These are phyloP conservation scores for Polychytrium aggregatum DNA, from an alignment of 192 early-diverging fungal species.

Conservation along the genomic window DNA sequence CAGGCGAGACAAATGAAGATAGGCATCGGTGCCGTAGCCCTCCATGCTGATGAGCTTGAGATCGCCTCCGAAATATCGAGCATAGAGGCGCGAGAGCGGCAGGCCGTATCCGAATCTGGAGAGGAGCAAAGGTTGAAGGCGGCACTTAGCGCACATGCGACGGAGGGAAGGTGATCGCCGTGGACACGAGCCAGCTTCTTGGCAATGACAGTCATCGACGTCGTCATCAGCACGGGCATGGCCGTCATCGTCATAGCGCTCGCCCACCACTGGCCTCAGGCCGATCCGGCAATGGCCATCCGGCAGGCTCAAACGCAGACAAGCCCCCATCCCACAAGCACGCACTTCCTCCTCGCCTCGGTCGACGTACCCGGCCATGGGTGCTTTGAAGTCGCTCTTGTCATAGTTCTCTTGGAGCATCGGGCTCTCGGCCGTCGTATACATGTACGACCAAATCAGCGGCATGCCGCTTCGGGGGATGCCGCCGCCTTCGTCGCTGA, in stretches of 20 bases:
- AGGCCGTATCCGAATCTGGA: constrained; percentile 91
- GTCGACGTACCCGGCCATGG: constrained; percentile 35
- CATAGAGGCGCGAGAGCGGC: constrained; percentile 81
- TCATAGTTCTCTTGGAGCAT: constrained; percentile 16
- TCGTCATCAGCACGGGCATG: too few relatives aligned
- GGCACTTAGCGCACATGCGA: too few relatives aligned
- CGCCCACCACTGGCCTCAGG: too few relatives aligned
- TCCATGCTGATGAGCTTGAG: constrained; percentile 90
- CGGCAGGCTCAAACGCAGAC: too few relatives aligned
- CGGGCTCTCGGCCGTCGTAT: constrained; percentile 39
- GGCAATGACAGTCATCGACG: too few relatives aligned
- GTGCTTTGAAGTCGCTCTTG: constrained; percentile 32
- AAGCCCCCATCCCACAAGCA: too few relatives aligned
- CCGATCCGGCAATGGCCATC: too few relatives aligned
- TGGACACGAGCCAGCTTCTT: too few relatives aligned
- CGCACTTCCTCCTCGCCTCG: too few relatives aligned
- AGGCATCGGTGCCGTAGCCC: constrained; percentile 87
- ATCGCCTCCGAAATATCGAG: constrained; percentile 95
- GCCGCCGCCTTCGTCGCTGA: constrained; percentile 91
- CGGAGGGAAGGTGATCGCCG: too few relatives aligned
- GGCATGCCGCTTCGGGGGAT: constrained; percentile 81
- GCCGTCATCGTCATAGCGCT: too few relatives aligned
- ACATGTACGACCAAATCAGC: constrained; percentile 92
- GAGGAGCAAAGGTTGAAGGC: constrained; percentile 48
- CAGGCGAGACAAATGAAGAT: constrained; percentile 80